A percentile compares a stretch with the other conserved stretches of the same genome.
Evolutionary conservation across 768 basidiomycete species (phyloP).

Genomic region (Pleurotus djamor): DNA sequence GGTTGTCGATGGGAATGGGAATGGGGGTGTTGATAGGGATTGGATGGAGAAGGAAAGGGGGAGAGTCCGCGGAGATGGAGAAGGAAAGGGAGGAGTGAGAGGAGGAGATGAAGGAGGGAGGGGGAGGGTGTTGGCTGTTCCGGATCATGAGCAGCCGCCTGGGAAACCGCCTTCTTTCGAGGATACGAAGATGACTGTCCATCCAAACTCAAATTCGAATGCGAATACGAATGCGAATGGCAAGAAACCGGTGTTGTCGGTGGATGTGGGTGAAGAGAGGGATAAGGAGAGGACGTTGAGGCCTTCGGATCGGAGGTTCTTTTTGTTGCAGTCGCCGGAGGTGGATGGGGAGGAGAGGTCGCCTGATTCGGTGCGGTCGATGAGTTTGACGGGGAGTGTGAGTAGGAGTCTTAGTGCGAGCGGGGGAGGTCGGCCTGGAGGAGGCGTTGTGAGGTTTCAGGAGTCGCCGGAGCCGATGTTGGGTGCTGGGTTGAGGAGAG

Average conservation of each 20-base stretch:
- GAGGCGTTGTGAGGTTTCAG: background rate
- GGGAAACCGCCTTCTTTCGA: too few species aligned
- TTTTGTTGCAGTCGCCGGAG: constrained; percentile 11
- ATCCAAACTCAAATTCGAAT: too few species aligned
- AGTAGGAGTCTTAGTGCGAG: background rate
- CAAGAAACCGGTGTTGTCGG: constrained; percentile 6
- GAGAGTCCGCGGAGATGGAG: too few species aligned
- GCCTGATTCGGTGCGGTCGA: constrained; percentile 1
- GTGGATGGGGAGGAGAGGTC: background rate
- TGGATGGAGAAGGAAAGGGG: too few species aligned
- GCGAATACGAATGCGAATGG: too few species aligned
- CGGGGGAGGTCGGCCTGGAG: background rate
- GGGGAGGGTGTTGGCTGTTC: too few species aligned
- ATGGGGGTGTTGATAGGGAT: too few species aligned
- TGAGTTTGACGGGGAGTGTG: background rate
- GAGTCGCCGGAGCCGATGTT: background rate
- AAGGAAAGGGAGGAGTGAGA: too few species aligned
- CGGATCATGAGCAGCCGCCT: too few species aligned
- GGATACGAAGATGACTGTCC: too few species aligned
- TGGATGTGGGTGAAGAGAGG: background rate
- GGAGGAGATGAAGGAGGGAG: too few species aligned
- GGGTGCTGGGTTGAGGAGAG: background rate
- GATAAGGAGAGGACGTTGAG: constrained; percentile 8
- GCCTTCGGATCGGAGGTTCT: constrained; percentile 13
- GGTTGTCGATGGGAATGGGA: too few species aligned